A percentile compares a stretch with the other conserved stretches of the same genome.
Conservation (phyloP, 1,284 basidiomycete species). For the Apiotrichum laibachii region DNA sequence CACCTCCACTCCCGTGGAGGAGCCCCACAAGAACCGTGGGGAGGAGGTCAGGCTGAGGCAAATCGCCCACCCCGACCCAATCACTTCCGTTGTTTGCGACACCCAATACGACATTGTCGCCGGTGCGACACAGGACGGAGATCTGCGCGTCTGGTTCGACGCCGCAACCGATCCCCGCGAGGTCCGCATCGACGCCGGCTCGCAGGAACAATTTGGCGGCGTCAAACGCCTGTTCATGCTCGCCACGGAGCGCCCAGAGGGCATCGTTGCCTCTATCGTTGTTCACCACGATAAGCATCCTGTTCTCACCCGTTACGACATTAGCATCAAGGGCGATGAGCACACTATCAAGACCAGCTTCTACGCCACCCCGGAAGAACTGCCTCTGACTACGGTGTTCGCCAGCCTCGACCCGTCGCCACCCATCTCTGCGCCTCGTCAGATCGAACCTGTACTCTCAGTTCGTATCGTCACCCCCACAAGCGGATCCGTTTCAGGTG, state of each 20-base stretch:
- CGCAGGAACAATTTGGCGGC: slow-evolving; percentile 26
- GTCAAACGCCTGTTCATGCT: slow-evolving; percentile 30
- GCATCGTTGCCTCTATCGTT: slow-evolving; percentile 25
- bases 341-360: slow-evolving; percentile 16
- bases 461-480: slow-evolving; percentile 20
- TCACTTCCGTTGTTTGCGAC: slow-evolving; percentile 38
- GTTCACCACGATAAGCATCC: slow-evolving; percentile 33
- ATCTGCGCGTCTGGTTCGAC: slow-evolving; percentile 39
- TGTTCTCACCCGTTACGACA: slow-evolving; percentile 31
- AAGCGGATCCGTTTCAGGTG: not conserved
- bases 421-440: slow-evolving; percentile 21
- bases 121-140: slow-evolving; percentile 42
- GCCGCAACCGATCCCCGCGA: slow-evolving; percentile 17
- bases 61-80: slow-evolving; percentile 31
- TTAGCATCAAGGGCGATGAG: slow-evolving; percentile 12
- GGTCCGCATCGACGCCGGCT: slow-evolving; percentile 36
- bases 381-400: slow-evolving; percentile 20
- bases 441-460: slow-evolving; percentile 13
- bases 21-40: slow-evolving; percentile 31
- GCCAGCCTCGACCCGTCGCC: slow-evolving; percentile 21
- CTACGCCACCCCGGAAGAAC: slow-evolving; percentile 20
- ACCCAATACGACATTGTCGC: slow-evolving; percentile 31
- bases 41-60: slow-evolving; percentile 36
- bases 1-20: slow-evolving; percentile 26
- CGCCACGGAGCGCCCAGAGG: slow-evolving; percentile 2